phyloP scores from a whole-genome alignment of 495 filamentous ascomycete genomes.

The Hypoxylon cercidicola region DNA sequence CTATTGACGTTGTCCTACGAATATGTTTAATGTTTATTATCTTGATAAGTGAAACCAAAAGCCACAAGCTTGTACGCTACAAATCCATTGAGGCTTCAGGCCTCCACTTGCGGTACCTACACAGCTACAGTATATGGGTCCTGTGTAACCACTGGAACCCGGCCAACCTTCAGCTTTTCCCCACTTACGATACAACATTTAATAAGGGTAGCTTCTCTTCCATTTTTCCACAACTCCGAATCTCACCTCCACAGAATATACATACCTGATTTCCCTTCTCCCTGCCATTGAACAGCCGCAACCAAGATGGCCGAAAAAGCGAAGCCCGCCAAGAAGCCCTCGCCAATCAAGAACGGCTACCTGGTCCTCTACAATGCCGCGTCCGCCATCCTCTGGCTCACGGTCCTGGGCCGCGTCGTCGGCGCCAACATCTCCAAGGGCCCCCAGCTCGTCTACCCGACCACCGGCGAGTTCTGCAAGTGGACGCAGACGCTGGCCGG shows the following conservation, averaged over 20 bases:
- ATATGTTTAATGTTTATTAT: too few relatives aligned
- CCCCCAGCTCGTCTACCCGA: conserved; percentile 52
- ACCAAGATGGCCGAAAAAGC: conserved; percentile 36
- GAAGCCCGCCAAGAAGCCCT: conserved; percentile 44
- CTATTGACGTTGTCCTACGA: too few relatives aligned
- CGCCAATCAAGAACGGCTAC: conserved; percentile 66
- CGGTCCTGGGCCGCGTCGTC: conserved; percentile 69
- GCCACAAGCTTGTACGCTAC: too few relatives aligned
- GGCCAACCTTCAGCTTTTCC: not conserved
- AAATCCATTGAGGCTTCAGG: too few relatives aligned
- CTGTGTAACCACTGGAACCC: not conserved
- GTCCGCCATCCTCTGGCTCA: conserved; percentile 78
- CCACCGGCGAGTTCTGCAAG: conserved; percentile 71
- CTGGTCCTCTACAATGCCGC: conserved; percentile 85
- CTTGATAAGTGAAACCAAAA: too few relatives aligned
- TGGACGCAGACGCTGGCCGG: conserved; percentile 84
- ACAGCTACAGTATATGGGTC: too few relatives aligned
- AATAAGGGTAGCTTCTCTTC: conserved; percentile 11
- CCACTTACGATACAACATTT: conserved; percentile 7
- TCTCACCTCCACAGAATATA: not conserved
- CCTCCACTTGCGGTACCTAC: too few relatives aligned
- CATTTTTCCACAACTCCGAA: conserved; percentile 13
- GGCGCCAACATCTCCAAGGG: conserved; percentile 45
- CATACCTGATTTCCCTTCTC: not conserved
- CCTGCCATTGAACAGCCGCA: conserved; percentile 6